These are phyloP conservation scores for Cercospora janseana DNA, from an alignment of 2,329 filamentous ascomycete genomes.

Conservation along the genomic window DNA sequence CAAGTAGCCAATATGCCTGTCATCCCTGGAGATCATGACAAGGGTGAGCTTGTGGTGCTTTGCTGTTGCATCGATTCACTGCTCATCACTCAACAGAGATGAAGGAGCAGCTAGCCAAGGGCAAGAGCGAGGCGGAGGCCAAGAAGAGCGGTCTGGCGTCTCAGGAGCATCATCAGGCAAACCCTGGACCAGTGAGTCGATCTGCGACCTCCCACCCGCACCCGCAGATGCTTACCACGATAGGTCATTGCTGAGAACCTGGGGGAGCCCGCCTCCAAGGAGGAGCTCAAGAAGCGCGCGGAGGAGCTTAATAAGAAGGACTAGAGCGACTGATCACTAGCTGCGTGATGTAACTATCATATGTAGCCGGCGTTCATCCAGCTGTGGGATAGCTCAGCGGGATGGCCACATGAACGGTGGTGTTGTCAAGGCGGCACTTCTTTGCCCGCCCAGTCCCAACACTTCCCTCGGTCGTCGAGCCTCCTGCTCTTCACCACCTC, in stretches of 20 bases:
- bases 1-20: slow-evolving; percentile 23
- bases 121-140: slow-evolving; percentile 21
- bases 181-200: slow-evolving; percentile 43
- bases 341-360: no score
- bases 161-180: slow-evolving; percentile 44
- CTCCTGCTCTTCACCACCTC: slow-evolving; percentile 54
- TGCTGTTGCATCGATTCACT: background rate
- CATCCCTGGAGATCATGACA: slow-evolving; percentile 27
- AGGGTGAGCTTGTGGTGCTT: slow-evolving; percentile 8
- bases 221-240: background rate
- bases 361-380: no score
- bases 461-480: slow-evolving; percentile 57
- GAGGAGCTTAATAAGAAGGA: slow-evolving; percentile 51
- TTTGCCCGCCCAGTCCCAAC: slow-evolving; percentile 68
- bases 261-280: slow-evolving; percentile 47
- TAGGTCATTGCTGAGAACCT: slow-evolving; percentile 43
- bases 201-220: background rate
- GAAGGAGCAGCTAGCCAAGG: slow-evolving; percentile 23
- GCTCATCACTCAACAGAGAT: slow-evolving; percentile 19
- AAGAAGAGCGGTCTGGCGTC: slow-evolving; percentile 32
- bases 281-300: slow-evolving; percentile 51
- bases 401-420: background rate
- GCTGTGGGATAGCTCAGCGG: no score
- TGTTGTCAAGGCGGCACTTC: slow-evolving; percentile 56
- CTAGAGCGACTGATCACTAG: no score